Evolutionary conservation across 2,329 filamentous ascomycete genomes (phyloP), one percentile per base, ranked within the genome.

Genomic region (Penicillium brasilianum): DNA sequence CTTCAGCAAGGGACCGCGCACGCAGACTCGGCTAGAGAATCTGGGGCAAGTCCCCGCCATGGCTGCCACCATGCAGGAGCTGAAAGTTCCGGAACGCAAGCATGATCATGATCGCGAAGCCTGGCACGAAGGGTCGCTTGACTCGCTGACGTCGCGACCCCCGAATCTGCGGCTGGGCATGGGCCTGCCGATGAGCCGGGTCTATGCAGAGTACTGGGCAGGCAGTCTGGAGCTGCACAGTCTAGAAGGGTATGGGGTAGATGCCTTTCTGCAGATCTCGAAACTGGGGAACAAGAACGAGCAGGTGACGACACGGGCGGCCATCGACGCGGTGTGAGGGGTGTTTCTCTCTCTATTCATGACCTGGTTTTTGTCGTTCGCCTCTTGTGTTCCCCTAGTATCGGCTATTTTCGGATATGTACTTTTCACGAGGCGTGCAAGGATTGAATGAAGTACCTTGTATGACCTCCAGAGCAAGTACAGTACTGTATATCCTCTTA

Each of bases 181-280:
- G 85, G 95, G 95, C 1, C 78, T 99, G 55, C 95, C 95, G 0
- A 88, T 99, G 79, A 97, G 93, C 71, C 87, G 92, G 63, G 91
- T 98, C 2, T 99, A 98, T 77, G 93, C 94, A 30, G 94, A 98
- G 77, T 98, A 98, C 77, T 99, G 95, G 95, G 95, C 95, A 2
- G 95, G 95, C 25, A 95, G 87, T 70, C 81, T 99, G 9, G 91
- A 97, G 71, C 78, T 98, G 60, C 94, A 98, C 75, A 97, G 91
- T 72, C 81, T 99, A 8, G 94, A 97, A 74, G 96, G 95, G 0
- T 98, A 97, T 74, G 95, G 95, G 14, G 92, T 96, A 7, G 95
- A 99, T 80, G 93, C 91, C 0, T 99, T 99, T 73, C 79, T 99
- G 65, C 93, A 98, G 74, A 97, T 99, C 62, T 96, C 92, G 5